Conservation (phyloP, 495 filamentous ascomycete species). For the Tirmania nivea region DNA sequence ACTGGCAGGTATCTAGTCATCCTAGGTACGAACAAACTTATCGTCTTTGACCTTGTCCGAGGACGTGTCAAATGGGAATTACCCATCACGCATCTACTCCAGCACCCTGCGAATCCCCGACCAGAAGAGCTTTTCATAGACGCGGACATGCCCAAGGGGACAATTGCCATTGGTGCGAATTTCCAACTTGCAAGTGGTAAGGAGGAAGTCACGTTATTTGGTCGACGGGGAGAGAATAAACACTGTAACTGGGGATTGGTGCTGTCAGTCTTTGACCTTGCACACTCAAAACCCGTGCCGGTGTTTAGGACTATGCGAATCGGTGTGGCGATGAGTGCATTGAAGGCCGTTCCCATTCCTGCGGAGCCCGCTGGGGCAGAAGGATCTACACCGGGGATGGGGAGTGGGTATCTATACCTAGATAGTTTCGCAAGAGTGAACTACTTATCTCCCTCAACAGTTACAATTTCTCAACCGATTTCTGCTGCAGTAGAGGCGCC, state of each 20-base stretch:
- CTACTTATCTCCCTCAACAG: not conserved
- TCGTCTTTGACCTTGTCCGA: slow-evolving; percentile 44
- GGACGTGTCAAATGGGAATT: slow-evolving; percentile 32
- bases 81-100: not conserved
- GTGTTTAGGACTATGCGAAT: too few relatives aligned
- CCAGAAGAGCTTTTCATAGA: not conserved
- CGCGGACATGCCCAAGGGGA: not conserved
- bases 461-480: not conserved
- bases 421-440: not conserved
- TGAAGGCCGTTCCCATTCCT: too few relatives aligned
- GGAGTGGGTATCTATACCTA: not conserved
- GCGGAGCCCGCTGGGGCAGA: too few relatives aligned
- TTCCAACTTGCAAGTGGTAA: not conserved
- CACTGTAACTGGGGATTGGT: too few relatives aligned
- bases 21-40: slow-evolving; percentile 34
- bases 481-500: not conserved
- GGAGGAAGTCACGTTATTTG: not conserved
- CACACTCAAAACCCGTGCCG: too few relatives aligned
- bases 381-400: too few relatives aligned
- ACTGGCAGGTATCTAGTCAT: slow-evolving; percentile 38
- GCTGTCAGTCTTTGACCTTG: too few relatives aligned
- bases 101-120: not conserved
- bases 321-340: too few relatives aligned
- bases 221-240: too few relatives aligned
- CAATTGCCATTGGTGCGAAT: not conserved